These are phyloP conservation scores for Trametes versicolor DNA, from an alignment of 1,284 basidiomycete genomes.

Conservation along the genomic window DNA sequence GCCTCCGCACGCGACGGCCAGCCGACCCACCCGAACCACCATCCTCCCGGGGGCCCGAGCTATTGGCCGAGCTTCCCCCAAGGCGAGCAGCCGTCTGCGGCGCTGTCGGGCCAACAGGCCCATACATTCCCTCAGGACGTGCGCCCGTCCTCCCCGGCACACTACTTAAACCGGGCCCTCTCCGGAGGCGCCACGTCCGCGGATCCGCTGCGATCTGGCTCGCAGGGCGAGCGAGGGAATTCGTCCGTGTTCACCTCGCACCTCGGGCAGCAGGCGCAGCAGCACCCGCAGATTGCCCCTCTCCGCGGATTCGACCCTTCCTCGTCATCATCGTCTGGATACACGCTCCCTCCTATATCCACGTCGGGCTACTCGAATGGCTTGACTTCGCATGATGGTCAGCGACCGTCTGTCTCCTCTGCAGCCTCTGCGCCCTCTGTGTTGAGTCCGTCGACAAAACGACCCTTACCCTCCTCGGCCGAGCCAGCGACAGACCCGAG, in stretches of 20 bases:
- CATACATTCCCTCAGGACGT: slow-evolving; percentile 12
- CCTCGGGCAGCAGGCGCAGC: slow-evolving; percentile 11
- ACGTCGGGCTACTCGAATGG: slow-evolving; percentile 19
- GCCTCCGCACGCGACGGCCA: slow-evolving; percentile 39
- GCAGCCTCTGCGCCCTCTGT: slow-evolving; percentile 34
- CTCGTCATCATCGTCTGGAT: slow-evolving; percentile 19
- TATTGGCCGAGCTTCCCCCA: slow-evolving; percentile 35
- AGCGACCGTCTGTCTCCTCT: slow-evolving; percentile 24
- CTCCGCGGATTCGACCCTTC: slow-evolving; percentile 22
- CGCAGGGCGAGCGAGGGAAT: slow-evolving; percentile 6
- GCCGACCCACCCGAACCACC: neutral
- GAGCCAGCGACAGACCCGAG: slow-evolving; percentile 31
- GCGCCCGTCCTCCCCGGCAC: slow-evolving; percentile 26
- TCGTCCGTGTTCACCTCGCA: slow-evolving; percentile 23
- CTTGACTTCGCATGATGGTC: neutral
- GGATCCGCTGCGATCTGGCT: slow-evolving; percentile 24
- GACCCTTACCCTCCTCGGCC: slow-evolving; percentile 31
- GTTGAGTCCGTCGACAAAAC: slow-evolving; percentile 33
- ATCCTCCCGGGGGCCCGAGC: slow-evolving; percentile 31
- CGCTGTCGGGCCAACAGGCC: slow-evolving; percentile 7
- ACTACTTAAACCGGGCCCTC: slow-evolving; percentile 20
- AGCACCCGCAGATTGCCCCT: slow-evolving; percentile 27
- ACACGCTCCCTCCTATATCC: slow-evolving; percentile 29
- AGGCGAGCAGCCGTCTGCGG: slow-evolving; percentile 18
- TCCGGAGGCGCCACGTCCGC: slow-evolving; percentile 12